Conservation (phyloP, 1,139 yeast species). For the Geotrichum restrictum region DNA sequence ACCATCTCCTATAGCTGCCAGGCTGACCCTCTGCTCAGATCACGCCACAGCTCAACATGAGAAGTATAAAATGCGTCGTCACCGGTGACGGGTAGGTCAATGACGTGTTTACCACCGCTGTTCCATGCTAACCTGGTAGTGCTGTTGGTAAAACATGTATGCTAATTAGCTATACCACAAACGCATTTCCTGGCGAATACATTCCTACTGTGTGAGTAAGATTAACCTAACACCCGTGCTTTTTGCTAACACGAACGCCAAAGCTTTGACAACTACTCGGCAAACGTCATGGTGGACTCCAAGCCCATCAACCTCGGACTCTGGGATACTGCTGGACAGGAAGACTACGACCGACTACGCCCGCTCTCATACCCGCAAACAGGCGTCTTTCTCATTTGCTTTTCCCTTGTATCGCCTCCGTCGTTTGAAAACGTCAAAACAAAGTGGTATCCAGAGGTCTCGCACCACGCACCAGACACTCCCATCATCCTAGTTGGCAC, state of each 20-base stretch:
- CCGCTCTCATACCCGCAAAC: slow-evolving; percentile 96
- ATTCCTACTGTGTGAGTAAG: slow-evolving; percentile 71
- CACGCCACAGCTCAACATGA: slow-evolving; percentile 45
- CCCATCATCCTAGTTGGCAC: slow-evolving; percentile 96
- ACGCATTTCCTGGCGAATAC: slow-evolving; percentile 91
- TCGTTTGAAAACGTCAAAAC: slow-evolving; percentile 97
- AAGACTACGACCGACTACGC: slow-evolving; percentile 94
- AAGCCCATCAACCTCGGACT: slow-evolving; percentile 57
- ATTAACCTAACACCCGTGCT: not conserved
- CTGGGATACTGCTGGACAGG: slow-evolving; percentile 98
- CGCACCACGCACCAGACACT: slow-evolving; percentile 96
- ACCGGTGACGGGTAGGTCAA: slow-evolving; percentile 75
- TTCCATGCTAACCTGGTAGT: slow-evolving; percentile 28
- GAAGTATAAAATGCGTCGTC: slow-evolving; percentile 90
- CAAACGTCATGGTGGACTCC: slow-evolving; percentile 78
- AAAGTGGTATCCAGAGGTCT: slow-evolving; percentile 98
- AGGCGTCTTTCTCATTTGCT: slow-evolving; percentile 91
- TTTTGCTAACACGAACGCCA: not conserved
- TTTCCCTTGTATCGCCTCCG: slow-evolving; percentile 93
- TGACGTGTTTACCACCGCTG: not conserved
- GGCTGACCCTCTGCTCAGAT: not conserved
- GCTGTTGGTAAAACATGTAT: slow-evolving; percentile 93
- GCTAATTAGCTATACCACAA: slow-evolving; percentile 84
- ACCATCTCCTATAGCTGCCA: too few relatives aligned
- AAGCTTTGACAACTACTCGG: slow-evolving; percentile 76